Base-by-base conservation (phyloP, 1,139 yeast genomes). In the Taphrina flavorubra region DNA sequence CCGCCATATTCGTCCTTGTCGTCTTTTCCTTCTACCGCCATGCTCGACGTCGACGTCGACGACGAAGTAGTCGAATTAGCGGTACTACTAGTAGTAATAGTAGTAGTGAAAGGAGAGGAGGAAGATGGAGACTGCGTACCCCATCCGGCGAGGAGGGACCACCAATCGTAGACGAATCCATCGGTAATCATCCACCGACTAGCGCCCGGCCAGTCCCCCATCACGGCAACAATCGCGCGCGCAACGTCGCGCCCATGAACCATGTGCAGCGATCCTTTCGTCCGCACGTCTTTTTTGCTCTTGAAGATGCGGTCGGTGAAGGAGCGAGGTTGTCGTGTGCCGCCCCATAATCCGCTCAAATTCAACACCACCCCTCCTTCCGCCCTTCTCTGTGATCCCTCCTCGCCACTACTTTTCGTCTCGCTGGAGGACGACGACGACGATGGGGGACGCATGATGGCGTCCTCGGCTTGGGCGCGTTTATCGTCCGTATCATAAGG, bases 91-190 rank as follows among this genome's bases (percentile, higher is more conserved):
- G 31, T 25, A 1, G n/a, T n/a, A n/a, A n/a, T n/a, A n/a, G n/a
- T n/a, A n/a, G n/a, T n/a, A n/a, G n/a, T n/a, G n/a, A n/a, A n/a
- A n/a, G n/a, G n/a, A n/a, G 4, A 4, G 31, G 31, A 25, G 31
- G 31, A 25, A 2, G 31, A 25, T 4, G 46, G 13, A 11, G 42
- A 39, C 18, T 44, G 42, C 13, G 61, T 37, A 2, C 67, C 67
- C 67, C 67, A 63, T 16, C 67, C 67, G 51, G 51, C 55, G 37
- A 63, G 44, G 56, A 63, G 56, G 18, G 67, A 56, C 67, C 67
- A 63, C 67, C 67, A 63, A 18, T 63, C 67, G 56, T 63, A 63
- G n/a, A 63, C 67, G 44, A 63, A 63, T 20, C 60, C 61, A 55
- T 63, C 67, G 16, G 67, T 63, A 39, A 63, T 36, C 67, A 63